Evolutionary conservation across 495 filamentous ascomycete genomes (phyloP), one percentile per base, ranked within the genome.

Genomic region (Copromyces sp.): DNA sequence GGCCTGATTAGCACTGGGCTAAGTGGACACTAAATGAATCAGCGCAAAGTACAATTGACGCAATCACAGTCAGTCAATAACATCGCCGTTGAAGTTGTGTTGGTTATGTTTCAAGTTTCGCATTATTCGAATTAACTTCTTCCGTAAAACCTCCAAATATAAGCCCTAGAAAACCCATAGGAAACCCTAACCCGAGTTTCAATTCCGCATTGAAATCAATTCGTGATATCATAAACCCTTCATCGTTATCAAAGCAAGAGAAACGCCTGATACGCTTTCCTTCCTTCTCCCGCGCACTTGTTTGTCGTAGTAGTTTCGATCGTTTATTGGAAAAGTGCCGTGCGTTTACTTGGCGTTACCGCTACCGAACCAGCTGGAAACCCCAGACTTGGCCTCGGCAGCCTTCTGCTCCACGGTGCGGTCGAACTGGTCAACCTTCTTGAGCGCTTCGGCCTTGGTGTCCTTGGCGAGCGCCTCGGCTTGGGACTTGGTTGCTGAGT

Each of bases 281-380:
- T 37, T 37, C 35, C 35, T 37, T 37, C 35, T 37, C 35, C 35
- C 35, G 35, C 35, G 35, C 35, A 37, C 35, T 37, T 37, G 35
- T 1, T 37, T 37, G 35, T 5, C 5, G 35, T 37, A 3, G 35
- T 37, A 5, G 35, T 5, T 40, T 40, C 39, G 39, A 2, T 9
- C 39, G 39, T 40, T 40, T n/a, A 8, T 24, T 16, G 3, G 39
- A 40, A 29, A 8, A 29, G 38, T 29, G 69, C 38, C n/a, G 9
- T 53, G 20, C 32, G 40, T 44, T 79, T 75, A 84, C 78, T 88
- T 92, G 80, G 53, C 35, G 53, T 65, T 65, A 4, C 53, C 6
- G 53, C 90, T 87, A 41, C 92, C 90, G 74, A 97, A 94, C 94
- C 93, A 97, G 70, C 90, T 88, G 38, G 89, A 90, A 72, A 95